phyloP scores from a whole-genome alignment of 2,329 filamentous ascomycete species.

The Dothideomycetidae sp. region DNA sequence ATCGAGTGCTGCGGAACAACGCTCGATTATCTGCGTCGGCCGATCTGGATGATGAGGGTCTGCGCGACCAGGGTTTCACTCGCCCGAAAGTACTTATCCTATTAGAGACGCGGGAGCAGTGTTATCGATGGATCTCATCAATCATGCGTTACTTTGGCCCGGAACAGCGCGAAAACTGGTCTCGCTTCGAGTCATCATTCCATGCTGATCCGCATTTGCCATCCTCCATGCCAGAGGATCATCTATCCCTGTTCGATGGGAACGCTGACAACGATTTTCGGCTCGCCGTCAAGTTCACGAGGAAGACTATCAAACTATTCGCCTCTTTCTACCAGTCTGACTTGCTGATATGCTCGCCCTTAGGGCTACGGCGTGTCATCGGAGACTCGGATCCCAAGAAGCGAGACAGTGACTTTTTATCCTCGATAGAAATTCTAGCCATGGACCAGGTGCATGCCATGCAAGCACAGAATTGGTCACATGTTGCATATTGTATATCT shows the following conservation, averaged over 20 bases:
- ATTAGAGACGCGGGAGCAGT: slow-evolving; percentile 76
- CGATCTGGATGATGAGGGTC: slow-evolving; percentile 49
- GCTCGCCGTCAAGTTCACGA: slow-evolving; percentile 88
- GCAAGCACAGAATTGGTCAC: slow-evolving; percentile 97
- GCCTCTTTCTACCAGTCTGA: slow-evolving; percentile 93
- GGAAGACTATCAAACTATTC: slow-evolving; percentile 91
- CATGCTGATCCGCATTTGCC: slow-evolving; percentile 48
- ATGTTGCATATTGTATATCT: slow-evolving; percentile 80
- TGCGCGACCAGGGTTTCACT: slow-evolving; percentile 89
- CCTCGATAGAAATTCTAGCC: slow-evolving; percentile 80
- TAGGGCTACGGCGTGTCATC: slow-evolving; percentile 82
- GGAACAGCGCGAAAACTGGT: slow-evolving; percentile 89
- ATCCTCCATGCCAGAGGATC: slow-evolving; percentile 68
- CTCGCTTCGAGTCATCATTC: slow-evolving; percentile 79
- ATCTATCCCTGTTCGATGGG: slow-evolving; percentile 75
- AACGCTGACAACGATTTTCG: slow-evolving; percentile 98
- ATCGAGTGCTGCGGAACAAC: slow-evolving; percentile 86
- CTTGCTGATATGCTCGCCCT: slow-evolving; percentile 78
- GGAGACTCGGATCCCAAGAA: slow-evolving; percentile 60
- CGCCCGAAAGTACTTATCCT: slow-evolving; percentile 85
- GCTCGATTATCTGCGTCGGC: slow-evolving; percentile 56
- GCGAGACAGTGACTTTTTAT: slow-evolving; percentile 76
- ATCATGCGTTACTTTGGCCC: slow-evolving; percentile 64
- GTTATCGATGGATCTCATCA: slow-evolving; percentile 60
- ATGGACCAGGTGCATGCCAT: slow-evolving; percentile 87